These are phyloP conservation scores for Trifolium repens DNA, from an alignment of 306 rosid species.

Conservation along the genomic window DNA sequence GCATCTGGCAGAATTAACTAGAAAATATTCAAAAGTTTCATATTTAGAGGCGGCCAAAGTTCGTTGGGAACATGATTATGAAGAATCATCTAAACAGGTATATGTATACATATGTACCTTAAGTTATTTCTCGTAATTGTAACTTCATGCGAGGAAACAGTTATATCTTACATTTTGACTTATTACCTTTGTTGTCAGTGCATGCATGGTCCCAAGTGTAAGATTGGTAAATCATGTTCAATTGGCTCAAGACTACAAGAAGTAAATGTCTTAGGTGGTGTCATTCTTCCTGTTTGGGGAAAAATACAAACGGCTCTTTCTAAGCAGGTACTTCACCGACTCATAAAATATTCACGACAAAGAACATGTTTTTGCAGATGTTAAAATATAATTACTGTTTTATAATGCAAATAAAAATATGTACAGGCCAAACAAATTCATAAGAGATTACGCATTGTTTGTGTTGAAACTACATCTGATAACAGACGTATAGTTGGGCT, in stretches of 20 bases:
- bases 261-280: constrained; percentile 92
- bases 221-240: constrained; percentile 65
- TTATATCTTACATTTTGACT: not conserved
- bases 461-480: constrained; percentile 75
- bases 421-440: constrained; percentile 66
- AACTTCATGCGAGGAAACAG: no score
- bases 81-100: not conserved
- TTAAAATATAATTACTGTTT: no score
- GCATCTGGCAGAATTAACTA: not conserved
- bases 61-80: not conserved
- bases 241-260: constrained; percentile 92
- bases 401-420: constrained; percentile 3
- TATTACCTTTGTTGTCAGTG: not conserved
- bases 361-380: no score
- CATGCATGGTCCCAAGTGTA: not conserved
- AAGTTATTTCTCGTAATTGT: not conserved
- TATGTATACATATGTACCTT: not conserved
- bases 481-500: constrained; percentile 78
- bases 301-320: constrained; percentile 83
- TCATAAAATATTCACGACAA: no score
- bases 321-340: constrained; percentile 58
- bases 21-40: not conserved
- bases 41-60: not conserved
- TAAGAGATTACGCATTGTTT: constrained; percentile 77
- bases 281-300: constrained; percentile 95